Evolutionary conservation across 345 rosid species (phyloP), one percentile per base, ranked within the genome.

Genomic region (Lumnitzera littorea): DNA sequence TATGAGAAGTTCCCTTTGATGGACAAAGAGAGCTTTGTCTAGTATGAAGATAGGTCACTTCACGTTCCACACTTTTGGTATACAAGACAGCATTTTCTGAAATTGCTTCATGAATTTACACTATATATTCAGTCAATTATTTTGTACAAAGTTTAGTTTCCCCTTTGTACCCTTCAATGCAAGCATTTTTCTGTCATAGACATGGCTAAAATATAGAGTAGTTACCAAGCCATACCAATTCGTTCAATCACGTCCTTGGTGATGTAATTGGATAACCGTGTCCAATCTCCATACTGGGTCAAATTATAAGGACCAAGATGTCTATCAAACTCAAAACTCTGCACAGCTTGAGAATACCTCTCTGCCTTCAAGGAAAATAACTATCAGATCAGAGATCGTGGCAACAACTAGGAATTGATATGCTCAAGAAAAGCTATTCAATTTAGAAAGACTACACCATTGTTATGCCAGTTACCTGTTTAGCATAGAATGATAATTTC

Each of bases 241-340:
- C 74, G 82, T 58, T 76, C 92, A 56, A 89, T 72, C 47, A 72
- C 68, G 65, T 70, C 74, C 72, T 80, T 82, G 0, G 82, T 78
- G 12, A 89, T 72, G 74, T 78, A 87, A 74, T 74, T 77, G 46
- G 95, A 87, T 62, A 92, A 62, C 53, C 77, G 69, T 76, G 77
- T 89, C 95, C 97, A 92, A 17, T 80, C 88, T 29, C 78, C 87
- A 71, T 81, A 78, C 16, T 71, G 91, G 58, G 65, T 86, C 56
- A 75, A 70, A 73, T 80, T 75, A 74, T 84, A 89, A 48, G 98
- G 94, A 65, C 96, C 96, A 64, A 89, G 90, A 67, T 82, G 66
- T 43, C 77, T 76, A 72, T 92, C 91, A 53, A 92, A 89, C 79
- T 92, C 97, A 76, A 87, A 74, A 62, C 57, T 67, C 74, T 50